These are phyloP conservation scores for Asterochloris sp. DNA, from an alignment of 139 green algal genomes.

Conservation along the genomic window DNA sequence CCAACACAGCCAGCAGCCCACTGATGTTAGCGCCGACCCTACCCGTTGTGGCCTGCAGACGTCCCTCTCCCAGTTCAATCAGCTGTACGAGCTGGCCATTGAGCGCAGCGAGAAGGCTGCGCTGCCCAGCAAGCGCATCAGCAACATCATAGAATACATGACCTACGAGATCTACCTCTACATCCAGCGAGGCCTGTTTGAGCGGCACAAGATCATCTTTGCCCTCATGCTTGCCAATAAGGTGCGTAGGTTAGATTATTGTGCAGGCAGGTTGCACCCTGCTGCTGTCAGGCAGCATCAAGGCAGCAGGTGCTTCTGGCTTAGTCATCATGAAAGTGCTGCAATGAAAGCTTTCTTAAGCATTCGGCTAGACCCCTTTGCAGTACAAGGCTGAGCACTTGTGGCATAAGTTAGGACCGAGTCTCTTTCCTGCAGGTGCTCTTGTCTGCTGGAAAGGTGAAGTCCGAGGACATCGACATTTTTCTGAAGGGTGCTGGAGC, in stretches of 20 bases:
- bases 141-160: conserved; percentile 92
- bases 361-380: no score
- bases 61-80: conserved; percentile 45
- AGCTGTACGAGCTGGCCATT: conserved; percentile 76
- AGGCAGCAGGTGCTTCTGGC: no score
- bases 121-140: conserved; percentile 88
- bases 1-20: no score
- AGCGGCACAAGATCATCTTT: conserved; percentile 95
- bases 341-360: no score
- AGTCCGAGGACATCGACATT: conserved; percentile 64
- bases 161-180: conserved; percentile 92
- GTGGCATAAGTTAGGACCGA: no score
- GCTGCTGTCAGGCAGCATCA: no score
- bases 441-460: conserved; percentile 52
- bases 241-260: conserved; percentile 1
- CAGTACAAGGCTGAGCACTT: no score
- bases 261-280: not conserved
- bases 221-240: conserved; percentile 90
- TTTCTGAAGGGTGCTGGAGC: conserved; percentile 87
- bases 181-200: conserved; percentile 91
- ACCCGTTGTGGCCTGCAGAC: not conserved
- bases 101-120: conserved; percentile 77
- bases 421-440: conserved; percentile 38
- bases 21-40: no score
- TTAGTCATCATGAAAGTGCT: no score